Base-by-base conservation (phyloP, 257 asterid species). In the Plantago major region DNA sequence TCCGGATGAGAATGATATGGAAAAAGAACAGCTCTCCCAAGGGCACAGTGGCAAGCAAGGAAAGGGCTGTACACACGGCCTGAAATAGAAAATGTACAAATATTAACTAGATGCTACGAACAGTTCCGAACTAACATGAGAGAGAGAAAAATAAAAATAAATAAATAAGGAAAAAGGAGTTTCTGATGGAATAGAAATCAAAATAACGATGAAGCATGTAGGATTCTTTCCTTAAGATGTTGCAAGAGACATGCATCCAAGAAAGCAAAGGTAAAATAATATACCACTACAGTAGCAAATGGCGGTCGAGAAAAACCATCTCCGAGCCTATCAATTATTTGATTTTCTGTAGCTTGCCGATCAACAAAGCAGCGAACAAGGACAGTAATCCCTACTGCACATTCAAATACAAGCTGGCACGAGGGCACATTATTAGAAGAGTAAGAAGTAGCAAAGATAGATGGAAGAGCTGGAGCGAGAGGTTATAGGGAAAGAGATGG, bases 251-350 rank as follows among this genome's bases (percentile, higher is more conserved):
- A 58, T 42, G 63, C 28, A 49, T 18, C 40, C 37, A 46, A 55
- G 56, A 10, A 51, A 69, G 60, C 18, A 6, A 12, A 16, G 67
- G 66, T 18, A 46, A 44, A 54, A 42, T 18, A 48, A 71, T 59
- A 28, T 86, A 91, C 98, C 96, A 91, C 98, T 11, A 91, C 88
- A 33, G 89, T 71, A 69, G 95, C 95, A 73, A 91, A 91, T 49
- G 96, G 96, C 3, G 98, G 96, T 59, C 94, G 84, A 73, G 98
- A 88, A 77, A 91, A 91, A 67, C 93, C 96, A 65, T 84, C 95
- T 56, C 98, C 98, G 17, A 91, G 98, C 71, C 95, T 79, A 57
- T 84, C 76, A 16, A 75, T 68, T 30, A 91, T 88, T 70, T 82
- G 93, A 71, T 73, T 72, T 74, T 88, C 98, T 8, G 90, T 82